Percentiles rank a stretch among this genome's conserved stretches.
These are phyloP conservation scores for Nicotiana tomentosiformis DNA, from an alignment of 257 asterid species.

Conservation along the genomic window DNA sequence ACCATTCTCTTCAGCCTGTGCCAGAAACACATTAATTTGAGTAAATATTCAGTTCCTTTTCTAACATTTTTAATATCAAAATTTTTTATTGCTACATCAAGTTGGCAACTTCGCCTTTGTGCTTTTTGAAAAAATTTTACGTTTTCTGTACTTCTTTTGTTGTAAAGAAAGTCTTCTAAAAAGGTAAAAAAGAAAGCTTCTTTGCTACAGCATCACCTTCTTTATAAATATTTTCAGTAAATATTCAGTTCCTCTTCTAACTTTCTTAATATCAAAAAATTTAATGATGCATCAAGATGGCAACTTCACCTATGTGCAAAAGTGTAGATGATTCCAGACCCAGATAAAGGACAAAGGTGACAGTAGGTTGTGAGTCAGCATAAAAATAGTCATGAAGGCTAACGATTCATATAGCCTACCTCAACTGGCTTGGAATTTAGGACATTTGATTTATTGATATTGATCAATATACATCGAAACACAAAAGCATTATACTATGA, in stretches of 20 bases:
- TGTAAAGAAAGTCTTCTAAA: background rate
- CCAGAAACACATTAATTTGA: slow-evolving; percentile 7
- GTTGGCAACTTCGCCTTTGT: too few species aligned
- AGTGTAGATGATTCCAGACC: background rate
- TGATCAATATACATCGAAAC: background rate
- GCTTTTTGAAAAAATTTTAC: too few species aligned
- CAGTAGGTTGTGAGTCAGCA: background rate
- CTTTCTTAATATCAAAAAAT: background rate
- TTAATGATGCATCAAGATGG: background rate
- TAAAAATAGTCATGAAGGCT: background rate
- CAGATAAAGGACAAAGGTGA: background rate
- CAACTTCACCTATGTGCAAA: background rate
- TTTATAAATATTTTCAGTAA: background rate
- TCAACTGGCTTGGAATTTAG: background rate
- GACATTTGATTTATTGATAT: background rate
- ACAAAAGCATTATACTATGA: background rate
- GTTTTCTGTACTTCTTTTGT: background rate
- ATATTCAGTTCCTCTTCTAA: background rate
- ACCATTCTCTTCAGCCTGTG: slow-evolving; percentile 53
- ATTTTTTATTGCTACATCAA: too few species aligned
- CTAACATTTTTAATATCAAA: too few species aligned
- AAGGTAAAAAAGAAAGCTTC: background rate
- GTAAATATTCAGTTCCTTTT: too few species aligned
- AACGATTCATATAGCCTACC: background rate
- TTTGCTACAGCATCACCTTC: background rate